Base-by-base conservation (phyloP, 345 rosid genomes). In the Camelina hispida region DNA sequence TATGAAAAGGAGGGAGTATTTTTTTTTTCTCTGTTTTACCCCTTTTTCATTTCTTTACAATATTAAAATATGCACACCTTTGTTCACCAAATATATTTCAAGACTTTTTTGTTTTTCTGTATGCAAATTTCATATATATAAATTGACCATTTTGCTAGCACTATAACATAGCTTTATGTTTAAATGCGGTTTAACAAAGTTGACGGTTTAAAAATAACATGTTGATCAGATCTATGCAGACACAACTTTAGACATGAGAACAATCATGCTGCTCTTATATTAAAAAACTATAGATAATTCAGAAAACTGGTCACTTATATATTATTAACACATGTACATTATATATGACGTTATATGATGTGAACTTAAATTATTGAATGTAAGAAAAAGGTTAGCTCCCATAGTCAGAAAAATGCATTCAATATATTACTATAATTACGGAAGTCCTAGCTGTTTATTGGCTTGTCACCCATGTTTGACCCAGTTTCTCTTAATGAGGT, bases 391-490 rank as follows among this genome's bases (percentile, higher is more conserved):
- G 8, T 54, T 58, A 68, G 40, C 20, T 60, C 23, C 23, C 7
- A 51, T 40, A 0, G 55, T 68, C 69, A 52, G 50, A 20, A 51
- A 68, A 52, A 6, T 32, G 50, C 63, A 76, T 69, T 76, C 69
- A 68, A 61, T 53, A 34, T 25, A 28, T 14, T 28, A 28, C 51
- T 47, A 56, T 15, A 25, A 25, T 25, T 28, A 4, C 4, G 30
- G 16, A 38, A 2, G 22, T 1, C 13, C 15, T 59, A 28, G 30
- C 63, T 68, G 56, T 20, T 11, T 46, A 68, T 11, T 51, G 48
- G 40, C 50, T 68, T 76, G 74, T 58, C 69, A 68, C 12, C 74
- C 75, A 69, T 62, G 43, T 37, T 53, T 76, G 74, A 76, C 79
- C 37, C 9, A 37, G 68, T 42, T 28, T 56, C 35, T 13, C 43